Evolutionary conservation across 805 yeast genomes (phyloP).

Genomic region (Candida gorgasii): DNA sequence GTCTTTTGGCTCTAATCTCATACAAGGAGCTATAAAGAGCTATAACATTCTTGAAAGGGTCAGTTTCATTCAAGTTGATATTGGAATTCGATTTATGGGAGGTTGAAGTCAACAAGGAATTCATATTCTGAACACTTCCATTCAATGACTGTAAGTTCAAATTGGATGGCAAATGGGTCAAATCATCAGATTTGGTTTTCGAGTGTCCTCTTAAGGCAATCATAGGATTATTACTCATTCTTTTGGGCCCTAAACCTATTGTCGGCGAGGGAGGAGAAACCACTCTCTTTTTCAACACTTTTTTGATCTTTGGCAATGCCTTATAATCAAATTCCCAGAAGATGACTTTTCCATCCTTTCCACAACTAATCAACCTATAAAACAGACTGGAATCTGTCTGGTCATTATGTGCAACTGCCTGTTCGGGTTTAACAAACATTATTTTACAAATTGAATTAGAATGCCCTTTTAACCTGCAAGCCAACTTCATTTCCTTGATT

Average conservation of each 20-base stretch:
- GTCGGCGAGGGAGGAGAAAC: neutral
- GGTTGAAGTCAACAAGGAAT: slow-evolving; percentile 18
- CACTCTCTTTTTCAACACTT: slow-evolving; percentile 5
- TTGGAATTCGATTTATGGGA: slow-evolving; percentile 6
- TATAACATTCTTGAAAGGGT: slow-evolving; percentile 28
- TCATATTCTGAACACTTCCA: slow-evolving; percentile 22
- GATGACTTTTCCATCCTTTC: slow-evolving; percentile 41
- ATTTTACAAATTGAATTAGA: slow-evolving; percentile 35
- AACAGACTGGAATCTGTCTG: slow-evolving; percentile 16
- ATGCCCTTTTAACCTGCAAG: slow-evolving; percentile 41
- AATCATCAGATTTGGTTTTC: slow-evolving; percentile 10
- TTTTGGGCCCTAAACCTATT: neutral
- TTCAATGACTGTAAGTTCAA: slow-evolving; percentile 10
- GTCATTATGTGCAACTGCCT: slow-evolving; percentile 10
- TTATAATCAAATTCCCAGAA: slow-evolving; percentile 47
- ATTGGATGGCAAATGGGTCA: slow-evolving; percentile 8
- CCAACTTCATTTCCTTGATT: slow-evolving; percentile 37
- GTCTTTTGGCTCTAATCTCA: slow-evolving; percentile 36
- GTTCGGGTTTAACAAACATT: slow-evolving; percentile 24
- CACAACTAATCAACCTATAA: slow-evolving; percentile 39
- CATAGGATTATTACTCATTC: slow-evolving; percentile 1
- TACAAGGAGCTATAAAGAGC: slow-evolving; percentile 35
- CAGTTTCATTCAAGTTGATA: slow-evolving; percentile 13
- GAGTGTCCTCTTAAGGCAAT: slow-evolving; percentile 8
- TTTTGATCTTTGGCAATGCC: slow-evolving; percentile 39